phyloP scores from a whole-genome alignment of 805 yeast species.

The Wickerhamomyces xylosicus region DNA sequence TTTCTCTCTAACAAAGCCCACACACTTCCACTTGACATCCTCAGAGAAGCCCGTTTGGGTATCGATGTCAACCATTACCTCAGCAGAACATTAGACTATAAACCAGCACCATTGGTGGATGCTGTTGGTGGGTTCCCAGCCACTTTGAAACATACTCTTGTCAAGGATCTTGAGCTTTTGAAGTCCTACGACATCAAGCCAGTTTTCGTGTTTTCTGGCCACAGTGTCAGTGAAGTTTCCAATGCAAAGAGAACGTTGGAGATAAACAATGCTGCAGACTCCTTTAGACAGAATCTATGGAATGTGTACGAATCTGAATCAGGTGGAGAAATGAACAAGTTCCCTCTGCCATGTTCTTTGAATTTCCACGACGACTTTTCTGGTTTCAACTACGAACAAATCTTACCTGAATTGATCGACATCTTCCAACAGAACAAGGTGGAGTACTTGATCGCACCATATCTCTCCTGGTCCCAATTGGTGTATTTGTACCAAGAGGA shows the following conservation, averaged over 20 bases:
- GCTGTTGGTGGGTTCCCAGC: constrained; percentile 80
- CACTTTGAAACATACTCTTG: constrained; percentile 44
- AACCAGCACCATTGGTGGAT: constrained; percentile 58
- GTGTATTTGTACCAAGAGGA: constrained; percentile 51
- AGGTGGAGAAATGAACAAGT: constrained; percentile 4
- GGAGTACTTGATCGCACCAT: constrained; percentile 75
- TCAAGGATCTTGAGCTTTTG: constrained; percentile 53
- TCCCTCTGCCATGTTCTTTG: constrained; percentile 27
- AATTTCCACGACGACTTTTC: constrained; percentile 42
- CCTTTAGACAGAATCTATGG: constrained; percentile 40
- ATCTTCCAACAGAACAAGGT: constrained; percentile 45
- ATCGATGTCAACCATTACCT: constrained; percentile 79
- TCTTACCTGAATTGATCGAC: constrained; percentile 44
- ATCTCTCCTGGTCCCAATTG: constrained; percentile 69
- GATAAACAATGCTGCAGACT: constrained; percentile 15
- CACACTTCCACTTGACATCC: constrained; percentile 51
- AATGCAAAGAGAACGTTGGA: constrained; percentile 27
- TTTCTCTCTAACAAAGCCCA: constrained; percentile 59
- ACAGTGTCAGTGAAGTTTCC: constrained; percentile 28
- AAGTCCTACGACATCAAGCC: constrained; percentile 61
- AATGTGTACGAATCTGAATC: constrained; percentile 19
- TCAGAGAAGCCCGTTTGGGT: constrained; percentile 63
- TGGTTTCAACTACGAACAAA: constrained; percentile 38
- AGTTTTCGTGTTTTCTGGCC: constrained; percentile 69
- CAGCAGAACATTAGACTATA: constrained; percentile 45